Conservation (phyloP, 768 basidiomycete genomes). For the Lactarius indigo region DNA sequence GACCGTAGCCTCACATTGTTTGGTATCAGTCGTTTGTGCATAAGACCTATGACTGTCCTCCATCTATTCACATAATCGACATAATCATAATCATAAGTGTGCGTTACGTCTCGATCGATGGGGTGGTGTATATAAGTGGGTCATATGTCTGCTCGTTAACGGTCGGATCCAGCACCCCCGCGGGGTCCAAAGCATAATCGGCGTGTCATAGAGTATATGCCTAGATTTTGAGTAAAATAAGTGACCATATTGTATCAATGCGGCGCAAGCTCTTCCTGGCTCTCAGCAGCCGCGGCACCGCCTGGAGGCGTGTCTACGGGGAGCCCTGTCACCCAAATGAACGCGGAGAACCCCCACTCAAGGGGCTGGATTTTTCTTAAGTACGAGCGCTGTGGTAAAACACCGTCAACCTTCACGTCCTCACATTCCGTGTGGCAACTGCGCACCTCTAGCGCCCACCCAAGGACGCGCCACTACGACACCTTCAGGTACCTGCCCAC, state of each 20-base stretch:
- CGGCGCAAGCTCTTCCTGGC: conserved; percentile 14
- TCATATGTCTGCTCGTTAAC: conserved; percentile 8
- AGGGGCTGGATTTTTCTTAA: conserved; percentile 1
- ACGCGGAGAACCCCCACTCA: background rate
- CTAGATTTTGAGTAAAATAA: conserved; percentile 11
- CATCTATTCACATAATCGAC: background rate
- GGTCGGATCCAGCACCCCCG: background rate
- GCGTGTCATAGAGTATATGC: conserved; percentile 18
- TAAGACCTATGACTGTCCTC: conserved; percentile 9
- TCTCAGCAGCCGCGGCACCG: conserved; percentile 15
- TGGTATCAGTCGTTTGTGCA: conserved; percentile 7
- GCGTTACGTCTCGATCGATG: conserved; percentile 15
- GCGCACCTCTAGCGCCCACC: conserved; percentile 18
- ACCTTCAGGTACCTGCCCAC: conserved; percentile 25
- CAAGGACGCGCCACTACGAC: conserved; percentile 14
- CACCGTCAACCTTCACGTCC: conserved; percentile 10
- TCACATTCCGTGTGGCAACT: conserved; percentile 3
- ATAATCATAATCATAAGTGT: conserved; percentile 6
- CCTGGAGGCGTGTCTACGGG: conserved; percentile 6
- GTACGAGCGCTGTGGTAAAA: conserved; percentile 1
- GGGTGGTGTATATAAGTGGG: conserved; percentile 5
- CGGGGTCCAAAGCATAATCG: conserved; percentile 2
- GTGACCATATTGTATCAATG: conserved; percentile 10
- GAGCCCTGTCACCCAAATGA: conserved; percentile 11
- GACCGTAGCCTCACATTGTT: conserved; percentile 8